Evolutionary conservation across 2,329 filamentous ascomycete species (phyloP).

Genomic region (Acephala macrosclerotiorum): DNA sequence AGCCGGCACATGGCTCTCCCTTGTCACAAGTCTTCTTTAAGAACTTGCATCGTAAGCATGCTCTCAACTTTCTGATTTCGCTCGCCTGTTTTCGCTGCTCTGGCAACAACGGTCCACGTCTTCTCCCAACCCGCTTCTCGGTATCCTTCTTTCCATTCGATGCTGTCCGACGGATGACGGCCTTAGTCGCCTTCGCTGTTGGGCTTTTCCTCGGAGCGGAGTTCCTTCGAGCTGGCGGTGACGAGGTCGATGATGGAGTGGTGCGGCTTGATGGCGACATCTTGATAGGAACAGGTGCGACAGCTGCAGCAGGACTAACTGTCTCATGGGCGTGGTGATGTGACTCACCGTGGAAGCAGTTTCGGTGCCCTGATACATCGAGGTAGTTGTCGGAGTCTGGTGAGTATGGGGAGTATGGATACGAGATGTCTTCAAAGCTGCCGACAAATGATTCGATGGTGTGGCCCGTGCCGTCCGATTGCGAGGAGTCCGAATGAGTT

Average conservation of each 20-base stretch:
- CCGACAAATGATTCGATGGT: conserved; percentile 60
- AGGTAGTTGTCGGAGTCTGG: conserved; percentile 79
- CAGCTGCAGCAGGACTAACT: conserved; percentile 73
- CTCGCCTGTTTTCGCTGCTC: conserved; percentile 97
- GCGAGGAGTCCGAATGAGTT: conserved; percentile 85
- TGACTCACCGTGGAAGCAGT: conserved; percentile 66
- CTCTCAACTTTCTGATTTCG: conserved; percentile 93
- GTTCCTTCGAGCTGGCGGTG: conserved; percentile 71
- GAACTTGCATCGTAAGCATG: conserved; percentile 96
- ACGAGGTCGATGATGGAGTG: conserved; percentile 66
- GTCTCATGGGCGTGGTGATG: conserved; percentile 56
- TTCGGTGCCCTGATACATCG: conserved; percentile 64
- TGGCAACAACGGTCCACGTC: conserved; percentile 87
- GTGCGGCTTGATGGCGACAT: conserved; percentile 65
- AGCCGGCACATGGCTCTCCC: conserved; percentile 93
- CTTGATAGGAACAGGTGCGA: conserved; percentile 75
- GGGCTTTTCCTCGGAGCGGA: conserved; percentile 70
- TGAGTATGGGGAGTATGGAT: conserved; percentile 78
- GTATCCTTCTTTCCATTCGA: conserved; percentile 78
- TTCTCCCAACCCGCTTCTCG: conserved; percentile 93
- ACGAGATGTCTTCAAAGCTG: conserved; percentile 81
- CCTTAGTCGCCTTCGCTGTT: conserved; percentile 79
- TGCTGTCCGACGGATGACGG: conserved; percentile 78
- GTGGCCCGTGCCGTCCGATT: conserved; percentile 72
- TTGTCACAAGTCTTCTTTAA: conserved; percentile 99